Percentiles rank a stretch among this genome's conserved stretches.
Evolutionary conservation across 2,329 filamentous ascomycete genomes (phyloP).

Genomic region (Xylariaceae sp.): DNA sequence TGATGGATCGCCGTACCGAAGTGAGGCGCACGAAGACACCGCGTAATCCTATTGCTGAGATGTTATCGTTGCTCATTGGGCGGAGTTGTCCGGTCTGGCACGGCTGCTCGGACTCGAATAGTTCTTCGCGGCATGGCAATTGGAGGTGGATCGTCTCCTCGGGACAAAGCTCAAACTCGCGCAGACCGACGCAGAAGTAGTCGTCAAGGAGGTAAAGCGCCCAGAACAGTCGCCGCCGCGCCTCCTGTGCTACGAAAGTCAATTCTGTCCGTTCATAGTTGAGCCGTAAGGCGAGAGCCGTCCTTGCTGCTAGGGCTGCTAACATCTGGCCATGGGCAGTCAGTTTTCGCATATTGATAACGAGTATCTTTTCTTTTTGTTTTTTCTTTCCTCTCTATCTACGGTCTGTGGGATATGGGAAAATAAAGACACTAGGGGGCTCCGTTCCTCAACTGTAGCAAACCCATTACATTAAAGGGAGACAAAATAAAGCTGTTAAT

Average conservation of each 20-base stretch:
- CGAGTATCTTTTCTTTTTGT: background rate
- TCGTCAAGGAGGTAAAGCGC: slow-evolving; percentile 39
- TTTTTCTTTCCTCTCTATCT: background rate
- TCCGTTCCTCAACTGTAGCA: too few relatives aligned
- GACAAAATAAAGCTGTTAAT: too few relatives aligned
- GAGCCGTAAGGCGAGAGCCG: slow-evolving; percentile 37
- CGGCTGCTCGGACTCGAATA: slow-evolving; percentile 31
- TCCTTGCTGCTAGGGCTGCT: slow-evolving; percentile 35
- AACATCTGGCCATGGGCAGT: slow-evolving; percentile 29
- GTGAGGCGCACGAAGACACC: too few relatives aligned
- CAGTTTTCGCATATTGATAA: background rate
- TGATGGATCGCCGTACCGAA: too few relatives aligned
- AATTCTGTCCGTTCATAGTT: slow-evolving; percentile 39
- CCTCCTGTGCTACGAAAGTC: slow-evolving; percentile 35
- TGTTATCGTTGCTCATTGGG: too few relatives aligned
- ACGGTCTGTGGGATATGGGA: background rate
- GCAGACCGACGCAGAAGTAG: slow-evolving; percentile 40
- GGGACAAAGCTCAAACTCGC: slow-evolving; percentile 29
- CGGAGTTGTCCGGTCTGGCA: slow-evolving; percentile 20
- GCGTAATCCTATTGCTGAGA: too few relatives aligned
- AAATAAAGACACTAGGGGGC: too few relatives aligned
- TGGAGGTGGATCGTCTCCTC: slow-evolving; percentile 39
- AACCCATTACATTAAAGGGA: too few relatives aligned
- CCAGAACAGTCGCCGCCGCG: slow-evolving; percentile 39
- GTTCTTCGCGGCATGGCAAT: slow-evolving; percentile 35